Evolutionary conservation across 192 early-diverging fungal genomes (phyloP), one percentile per base, ranked within the genome.

Genomic region (Gaertneriomyces semiglobifer): DNA sequence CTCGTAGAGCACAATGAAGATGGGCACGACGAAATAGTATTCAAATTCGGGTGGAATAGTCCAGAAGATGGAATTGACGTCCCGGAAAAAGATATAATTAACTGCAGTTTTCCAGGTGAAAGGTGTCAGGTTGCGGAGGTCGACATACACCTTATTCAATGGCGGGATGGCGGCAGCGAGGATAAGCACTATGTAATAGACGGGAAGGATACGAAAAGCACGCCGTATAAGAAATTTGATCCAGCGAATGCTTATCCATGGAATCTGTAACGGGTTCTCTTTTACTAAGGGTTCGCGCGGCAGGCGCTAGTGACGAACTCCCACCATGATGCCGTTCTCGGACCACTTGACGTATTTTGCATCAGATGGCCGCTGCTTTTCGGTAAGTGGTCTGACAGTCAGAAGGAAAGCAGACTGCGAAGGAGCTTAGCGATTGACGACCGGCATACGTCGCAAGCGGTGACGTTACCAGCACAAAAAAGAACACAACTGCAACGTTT

Each of bases 41-140:
- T 73, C 72, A 61, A 73, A 73, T 60, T 73, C 72, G 45, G 72
- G 72, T 4, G 72, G 72, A 69, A 73, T 73, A 18, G 72, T 68
- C 72, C 72, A 73, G 59, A 73, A 73, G 50, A 73, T 73, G 39
- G 59, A 63, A 25, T 73, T 67, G 43, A 73, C 72, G 40, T 73
- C 67, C 58, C 47, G 19, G 42, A 73, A 73, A 42, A 73, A 68
- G 5, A 48, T 53, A 12, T 68, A 73, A 7, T 46, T 45, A 19
- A 68, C 12, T 5, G 57, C 53, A n/a, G 47, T 62, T 9, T 12
- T 10, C 68, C 59, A 62, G 9, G 44, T 54, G 46, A 73, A 73
- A 19, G 60, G 52, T 8, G 20, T 44, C 48, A 52, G 48, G 44
- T 62, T 67, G 6, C 65, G 41, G 45, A 69, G 46, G 19, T 68